These are phyloP conservation scores for Microdochium nivale DNA, from an alignment of 2,329 filamentous ascomycete species.

Conservation along the genomic window DNA sequence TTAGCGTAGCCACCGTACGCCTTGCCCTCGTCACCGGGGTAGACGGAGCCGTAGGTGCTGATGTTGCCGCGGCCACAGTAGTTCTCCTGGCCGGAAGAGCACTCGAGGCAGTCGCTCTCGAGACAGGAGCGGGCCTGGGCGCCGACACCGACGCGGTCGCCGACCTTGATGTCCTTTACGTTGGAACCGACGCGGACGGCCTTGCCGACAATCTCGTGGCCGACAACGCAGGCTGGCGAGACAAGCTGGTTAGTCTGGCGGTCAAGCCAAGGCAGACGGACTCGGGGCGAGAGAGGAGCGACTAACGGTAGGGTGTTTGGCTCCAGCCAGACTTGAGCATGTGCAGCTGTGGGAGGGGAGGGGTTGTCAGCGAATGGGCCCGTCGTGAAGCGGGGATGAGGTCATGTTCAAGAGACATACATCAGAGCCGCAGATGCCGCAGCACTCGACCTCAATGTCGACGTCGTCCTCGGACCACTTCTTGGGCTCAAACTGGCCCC, in stretches of 20 bases:
- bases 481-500: constrained; percentile 52
- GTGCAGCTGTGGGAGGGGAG: constrained; percentile 31
- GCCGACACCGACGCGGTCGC: constrained; percentile 24
- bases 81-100: constrained; percentile 6
- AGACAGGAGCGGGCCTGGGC: constrained; percentile 36
- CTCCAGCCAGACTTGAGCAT: constrained; percentile 46
- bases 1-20: constrained; percentile 41
- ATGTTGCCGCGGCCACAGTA: constrained; percentile 16
- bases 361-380: neutral
- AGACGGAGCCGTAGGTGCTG: constrained; percentile 33
- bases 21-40: constrained; percentile 34
- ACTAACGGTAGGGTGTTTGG: constrained; percentile 28
- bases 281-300: neutral
- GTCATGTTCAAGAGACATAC: neutral
- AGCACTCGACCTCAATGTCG: constrained; percentile 58
- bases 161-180: constrained; percentile 22
- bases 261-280: neutral
- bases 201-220: constrained; percentile 39
- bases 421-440: constrained; percentile 57
- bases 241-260: neutral
- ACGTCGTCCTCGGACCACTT: constrained; percentile 57
- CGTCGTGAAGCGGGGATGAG: neutral
- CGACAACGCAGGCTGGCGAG: constrained; percentile 17
- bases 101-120: constrained; percentile 11
- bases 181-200: constrained; percentile 28